Base-by-base conservation (phyloP, 305 asterid genomes). In the Salvia sclarea region DNA sequence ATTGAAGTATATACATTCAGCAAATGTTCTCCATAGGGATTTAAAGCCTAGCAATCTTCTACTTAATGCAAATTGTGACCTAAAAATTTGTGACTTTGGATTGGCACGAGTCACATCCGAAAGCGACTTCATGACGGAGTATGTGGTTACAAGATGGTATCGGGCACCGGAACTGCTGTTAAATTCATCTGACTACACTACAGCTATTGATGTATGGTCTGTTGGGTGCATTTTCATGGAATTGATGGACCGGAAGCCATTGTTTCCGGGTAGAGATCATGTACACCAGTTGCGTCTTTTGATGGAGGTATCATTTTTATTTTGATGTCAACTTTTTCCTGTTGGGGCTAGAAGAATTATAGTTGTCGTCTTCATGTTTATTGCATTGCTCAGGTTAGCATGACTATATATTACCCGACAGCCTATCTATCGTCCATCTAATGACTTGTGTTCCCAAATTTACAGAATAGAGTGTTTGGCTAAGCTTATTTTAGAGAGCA, bases 151-250 rank as follows among this genome's bases (percentile, higher is more conserved):
- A 72, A 87, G 98, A 77, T 92, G 98, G 98, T 89, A 92, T 69
- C 88, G 98, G 53, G 88, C 98, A 40, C 98, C 98, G 35, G 98
- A 92, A 74, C 80, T 92, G 45, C 74, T 92, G 82, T 69, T 92
- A 66, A 92, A 89, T 80, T 89, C 95, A 25, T 87, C 98, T 8
- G 96, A 89, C 68, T 91, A 91, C 78, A 91, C 98, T 57, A 81
- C 97, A 40, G 97, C 98, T 59, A 93, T 93, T 80, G 97, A 93
- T 83, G 95, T 93, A 28, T 93, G 97, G 98, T 93, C 98, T 43
- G 98, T 90, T 54, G 97, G 98, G 62, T 93, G 98, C 84, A 93
- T 90, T 75, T 93, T 93, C 78, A 93, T 90, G 98, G 98, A 93
- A 73, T 77, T 93, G 83, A 90, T 93, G 97, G 98, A 93, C 71